Conservation (phyloP, 768 basidiomycete genomes). For the Naganishia antarctica region DNA sequence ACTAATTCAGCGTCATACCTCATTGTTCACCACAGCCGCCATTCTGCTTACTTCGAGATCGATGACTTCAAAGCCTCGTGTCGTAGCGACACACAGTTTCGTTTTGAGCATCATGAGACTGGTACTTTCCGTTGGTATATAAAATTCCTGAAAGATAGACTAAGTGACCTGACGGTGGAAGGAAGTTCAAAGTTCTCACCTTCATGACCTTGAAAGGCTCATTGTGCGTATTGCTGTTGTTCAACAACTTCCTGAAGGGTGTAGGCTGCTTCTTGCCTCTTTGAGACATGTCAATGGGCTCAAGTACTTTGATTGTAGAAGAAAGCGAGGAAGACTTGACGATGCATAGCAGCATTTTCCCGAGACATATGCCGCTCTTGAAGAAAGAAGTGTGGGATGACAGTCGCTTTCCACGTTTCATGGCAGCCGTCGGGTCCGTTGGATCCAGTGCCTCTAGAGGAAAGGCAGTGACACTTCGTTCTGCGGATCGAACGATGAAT, state of each 20-base stretch:
- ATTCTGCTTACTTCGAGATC: constrained; percentile 63
- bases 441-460: constrained; percentile 87
- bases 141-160: constrained; percentile 70
- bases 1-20: too few relatives aligned
- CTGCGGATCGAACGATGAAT: constrained; percentile 51
- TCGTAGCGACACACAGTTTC: constrained; percentile 92
- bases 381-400: constrained; percentile 96
- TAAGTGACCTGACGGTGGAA: constrained; percentile 4
- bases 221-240: constrained; percentile 65
- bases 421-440: constrained; percentile 78
- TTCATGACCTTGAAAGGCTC: constrained; percentile 89
- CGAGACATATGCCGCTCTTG: constrained; percentile 89
- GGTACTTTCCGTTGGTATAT: constrained; percentile 93
- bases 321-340: constrained; percentile 93
- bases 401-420: constrained; percentile 90
- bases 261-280: constrained; percentile 53
- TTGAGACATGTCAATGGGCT: constrained; percentile 85
- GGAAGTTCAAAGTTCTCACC: constrained; percentile 51
- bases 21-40: too few relatives aligned
- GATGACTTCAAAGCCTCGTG: constrained; percentile 96
- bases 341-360: constrained; percentile 85
- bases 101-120: constrained; percentile 97
- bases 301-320: constrained; percentile 94
- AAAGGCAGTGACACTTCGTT: constrained; percentile 93
- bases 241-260: constrained; percentile 80